Conservation (phyloP, 2,329 filamentous ascomycete species). For the Mycogone perniciosa region DNA sequence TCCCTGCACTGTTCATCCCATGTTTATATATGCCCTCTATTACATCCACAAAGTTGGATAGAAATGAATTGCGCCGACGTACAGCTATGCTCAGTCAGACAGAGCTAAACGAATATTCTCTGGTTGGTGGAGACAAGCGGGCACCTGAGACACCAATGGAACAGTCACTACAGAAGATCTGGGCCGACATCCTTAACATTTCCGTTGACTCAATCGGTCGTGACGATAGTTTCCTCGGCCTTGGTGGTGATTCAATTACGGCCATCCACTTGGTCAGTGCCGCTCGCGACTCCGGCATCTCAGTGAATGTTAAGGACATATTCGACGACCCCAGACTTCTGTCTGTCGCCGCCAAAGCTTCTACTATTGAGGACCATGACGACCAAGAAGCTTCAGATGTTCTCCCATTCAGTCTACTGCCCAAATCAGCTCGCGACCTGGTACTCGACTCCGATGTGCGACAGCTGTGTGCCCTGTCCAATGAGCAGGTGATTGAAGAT, state of each 20-base stretch:
- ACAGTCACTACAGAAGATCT: conserved; percentile 13
- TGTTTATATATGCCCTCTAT: conserved; percentile 1
- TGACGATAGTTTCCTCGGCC: conserved; percentile 15
- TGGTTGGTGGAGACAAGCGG: conserved; percentile 18
- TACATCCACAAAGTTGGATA: conserved; percentile 10
- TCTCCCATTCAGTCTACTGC: background rate
- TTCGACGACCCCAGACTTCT: background rate
- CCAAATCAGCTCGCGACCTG: background rate
- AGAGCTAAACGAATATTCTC: conserved; percentile 14
- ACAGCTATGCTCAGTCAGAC: background rate
- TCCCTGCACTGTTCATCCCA: conserved; percentile 2
- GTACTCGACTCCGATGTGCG: background rate
- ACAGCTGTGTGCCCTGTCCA: background rate
- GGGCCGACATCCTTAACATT: conserved; percentile 14
- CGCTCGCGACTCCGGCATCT: background rate
- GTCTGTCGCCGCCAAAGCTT: background rate
- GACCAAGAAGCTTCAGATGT: background rate
- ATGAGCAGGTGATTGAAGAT: conserved; percentile 1
- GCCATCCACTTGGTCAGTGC: conserved; percentile 15
- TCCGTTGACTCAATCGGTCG: conserved; percentile 10
- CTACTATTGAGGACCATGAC: background rate
- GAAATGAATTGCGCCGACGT: conserved; percentile 5
- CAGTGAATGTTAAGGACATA: conserved; percentile 4
- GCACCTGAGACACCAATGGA: conserved; percentile 16
- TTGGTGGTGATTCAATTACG: conserved; percentile 20